Base-by-base conservation (phyloP, 2,329 filamentous ascomycete species). In the Ampelomyces quisqualis region DNA sequence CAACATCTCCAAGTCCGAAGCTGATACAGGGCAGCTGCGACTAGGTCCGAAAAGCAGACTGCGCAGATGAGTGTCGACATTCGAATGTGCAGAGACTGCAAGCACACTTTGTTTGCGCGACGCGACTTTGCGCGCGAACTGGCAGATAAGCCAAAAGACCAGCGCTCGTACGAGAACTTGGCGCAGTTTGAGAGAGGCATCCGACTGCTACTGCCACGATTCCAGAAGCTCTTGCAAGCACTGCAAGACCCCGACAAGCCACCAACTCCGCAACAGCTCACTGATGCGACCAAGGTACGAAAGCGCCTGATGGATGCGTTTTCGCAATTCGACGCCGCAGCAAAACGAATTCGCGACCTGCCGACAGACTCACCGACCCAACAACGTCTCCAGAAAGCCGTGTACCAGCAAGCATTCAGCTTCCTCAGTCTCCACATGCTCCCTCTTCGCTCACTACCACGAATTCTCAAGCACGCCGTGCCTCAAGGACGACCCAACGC, bases 341-440 rank as follows among this genome's bases (percentile, higher is more conserved):
- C 90, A 3, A 83, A 86, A 49, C 80, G 90, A 3, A 81, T 96
- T 41, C 82, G 90, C 20, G 88, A 94, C 58, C 72, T 95, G 33
- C 84, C 83, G 11, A 86, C 86, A 0, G 73, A 82, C 4, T 90
- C 81, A 34, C 76, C 81, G 0, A 82, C 86, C 0, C 90, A 95
- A 61, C 71, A 81, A 42, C 79, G 79, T 31, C 73, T 96, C 3
- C 90, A 95, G 58, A 86, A 84, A 58, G 84, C 88, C 3, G 83
- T 96, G 9, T 90, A 95, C 57, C 79, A 85, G 24, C 85, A 90
- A 53, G 88, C 90, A 1, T 89, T 85, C 37, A 79, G 79, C 34
- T 96, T 96, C 57, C 71, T 96, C 4, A 90, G 95, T 60, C 78
- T 89, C 3, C 88, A 96, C 59, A 94, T 96, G 88, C 77, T 96